Evolutionary conservation across 2,329 filamentous ascomycete genomes (phyloP), one percentile per base, ranked within the genome.

Genomic region (Xylariaceae sp.): DNA sequence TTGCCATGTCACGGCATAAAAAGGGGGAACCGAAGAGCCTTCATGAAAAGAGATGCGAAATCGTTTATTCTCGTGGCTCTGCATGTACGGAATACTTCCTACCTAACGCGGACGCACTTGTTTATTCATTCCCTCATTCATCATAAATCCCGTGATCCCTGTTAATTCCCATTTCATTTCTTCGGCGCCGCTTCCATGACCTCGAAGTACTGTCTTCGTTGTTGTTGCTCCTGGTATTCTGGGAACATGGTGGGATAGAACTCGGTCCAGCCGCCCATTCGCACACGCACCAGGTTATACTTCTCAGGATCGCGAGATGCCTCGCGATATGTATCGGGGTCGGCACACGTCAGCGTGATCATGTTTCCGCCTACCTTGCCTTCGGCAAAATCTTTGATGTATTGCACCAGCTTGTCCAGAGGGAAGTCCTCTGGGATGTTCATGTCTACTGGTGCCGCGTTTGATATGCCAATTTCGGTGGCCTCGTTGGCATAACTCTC

Each of bases 381-480:
- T 9, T 59, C 51, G 10, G 66, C 48, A 39, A 60, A 67, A 3
- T 44, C 58, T 10, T 5, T 10, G 37, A 67, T 42, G 57, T 67
- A 66, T 23, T 55, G 7, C 35, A 54, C 15, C 17, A 67, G 58
- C 4, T 48, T 10, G 1, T 59, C 58, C 2, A 67, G 58, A 3
- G 66, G 66, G 58, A 67, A 67, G 44, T 51, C 52, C 52, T 67
- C 66, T 9, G 63, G 57, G 53, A 67, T 67, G 15, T 67, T 67
- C 65, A 67, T 67, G 53, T 67, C 66, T 3, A 67, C 63, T 7
- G 66, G 66, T 9, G 66, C 60, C 8, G 65, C 63, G 61, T 61
- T 66, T 8, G 66, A 67, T 10, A 67, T 47, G 17, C 63, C 53
- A 47, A 64, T 47, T 58, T 65, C 64, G 7, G 62, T 56, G 35